Evolutionary conservation across 768 basidiomycete species (phyloP).

Genomic region (Boletus huronensis): DNA sequence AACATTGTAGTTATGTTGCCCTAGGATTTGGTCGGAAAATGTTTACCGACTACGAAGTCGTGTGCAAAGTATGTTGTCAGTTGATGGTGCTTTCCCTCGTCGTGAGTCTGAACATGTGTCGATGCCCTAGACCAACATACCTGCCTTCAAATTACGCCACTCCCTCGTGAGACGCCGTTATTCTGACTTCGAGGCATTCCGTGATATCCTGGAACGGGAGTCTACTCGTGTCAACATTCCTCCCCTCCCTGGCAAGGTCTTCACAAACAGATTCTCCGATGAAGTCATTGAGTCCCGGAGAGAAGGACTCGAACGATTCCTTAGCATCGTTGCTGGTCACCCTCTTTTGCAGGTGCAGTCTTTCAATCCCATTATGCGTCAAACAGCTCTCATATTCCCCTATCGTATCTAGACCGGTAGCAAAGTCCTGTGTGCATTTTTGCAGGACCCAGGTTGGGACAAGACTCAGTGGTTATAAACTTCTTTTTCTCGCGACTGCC

Average conservation of each 20-base stretch:
- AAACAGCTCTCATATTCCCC: conserved; percentile 3
- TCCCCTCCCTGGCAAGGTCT: conserved; percentile 94
- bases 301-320: conserved; percentile 91
- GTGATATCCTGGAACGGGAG: conserved; percentile 96
- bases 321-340: conserved; percentile 96
- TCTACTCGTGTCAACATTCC: conserved; percentile 98
- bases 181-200: conserved; percentile 94
- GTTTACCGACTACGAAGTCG: conserved; percentile 99
- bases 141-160: conserved; percentile 96
- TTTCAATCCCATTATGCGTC: neutral
- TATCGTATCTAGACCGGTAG: conserved; percentile 70
- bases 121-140: conserved; percentile 84
- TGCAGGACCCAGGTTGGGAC: conserved; percentile 94
- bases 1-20: neutral
- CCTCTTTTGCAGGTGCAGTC: conserved; percentile 83
- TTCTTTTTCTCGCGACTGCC: neutral
- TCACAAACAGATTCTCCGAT: conserved; percentile 96
- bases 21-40: conserved; percentile 92
- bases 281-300: conserved; percentile 92
- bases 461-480: conserved; percentile 70
- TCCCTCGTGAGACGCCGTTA: conserved; percentile 86
- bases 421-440: conserved; percentile 92
- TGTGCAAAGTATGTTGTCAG: conserved; percentile 71
- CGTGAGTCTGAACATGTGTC: neutral
- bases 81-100: neutral